Base-by-base conservation (phyloP, 2,329 filamentous ascomycete species). In the Nemania serpens region DNA sequence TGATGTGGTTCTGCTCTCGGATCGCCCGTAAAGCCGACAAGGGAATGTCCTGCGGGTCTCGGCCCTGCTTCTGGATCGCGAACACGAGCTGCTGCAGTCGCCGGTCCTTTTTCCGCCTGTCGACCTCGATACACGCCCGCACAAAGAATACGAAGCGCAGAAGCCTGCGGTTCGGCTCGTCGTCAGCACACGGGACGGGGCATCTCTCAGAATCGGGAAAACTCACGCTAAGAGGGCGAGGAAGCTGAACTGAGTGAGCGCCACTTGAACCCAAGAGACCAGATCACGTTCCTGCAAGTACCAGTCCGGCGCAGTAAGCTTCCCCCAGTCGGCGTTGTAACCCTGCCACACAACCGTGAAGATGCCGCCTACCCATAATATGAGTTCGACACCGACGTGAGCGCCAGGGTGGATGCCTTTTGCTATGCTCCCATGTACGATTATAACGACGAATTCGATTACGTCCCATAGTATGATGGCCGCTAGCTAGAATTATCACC, bases 121-220 rank as follows among this genome's bases (percentile, higher is more conserved):
- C 66, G n/a, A 66, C 56, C 18, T 73, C 71, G 10, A 71, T 46
- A 48, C 70, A 73, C 55, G 69, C 69, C 25, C 71, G 68, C 13
- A 72, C 55, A 51, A 70, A 73, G 29, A 74, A 65, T 48, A 66
- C 50, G 33, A 71, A 67, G 37, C 67, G 69, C 2, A 69, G 48
- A 7, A 68, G 6, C 2, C 70, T 71, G 20, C 2, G 2, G 13
- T 50, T 18, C 22, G n/a, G 7, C 41, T 22, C n/a, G 12, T 64
- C 15, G 54, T 55, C 22, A 62, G 62, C 41, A 15, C 7, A 22
- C 13, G 12, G n/a, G n/a, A n/a, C n/a, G n/a, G n/a, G 5, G 9
- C 15, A 43, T 43, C n/a, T 20, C 25, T 29, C 5, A 48, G 46
- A 18, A 22, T 9, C 12, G n/a, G 41, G 20, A 22, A 7, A 43